Evolutionary conservation across 768 basidiomycete species (phyloP), one percentile per base, ranked within the genome.

Genomic region (Boletus barrowsii): DNA sequence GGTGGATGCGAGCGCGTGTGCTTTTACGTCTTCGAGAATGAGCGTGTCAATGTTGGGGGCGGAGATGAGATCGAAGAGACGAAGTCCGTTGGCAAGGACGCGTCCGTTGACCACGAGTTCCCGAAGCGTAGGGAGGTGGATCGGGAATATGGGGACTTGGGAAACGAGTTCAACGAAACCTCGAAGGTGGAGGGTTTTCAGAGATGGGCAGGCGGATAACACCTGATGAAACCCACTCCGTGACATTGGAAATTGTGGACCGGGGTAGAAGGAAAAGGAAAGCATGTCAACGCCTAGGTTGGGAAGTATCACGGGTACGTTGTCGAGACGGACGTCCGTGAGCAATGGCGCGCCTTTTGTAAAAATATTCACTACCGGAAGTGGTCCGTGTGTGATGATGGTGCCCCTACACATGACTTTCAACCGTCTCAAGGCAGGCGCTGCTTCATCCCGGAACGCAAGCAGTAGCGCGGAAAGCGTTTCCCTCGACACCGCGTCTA

Each of bases 251-350:
- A 71, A 69, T 42, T 69, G 67, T 11, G 67, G 63, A 22, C 70
- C 74, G 10, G 68, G 70, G 54, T 64, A 69, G 29, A 65, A 62
- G 32, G 70, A 73, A 26, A 73, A 62, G 39, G 72, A 72, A 18
- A 73, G 64, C 10, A 53, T 58, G 48, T 62, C 68, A 11, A 47
- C 42, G 29, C 42, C n/a, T 13, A 62, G 50, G 20, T 51, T 57
- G 30, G 70, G 66, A 10, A 66, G 52, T 42, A 62, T 51, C 29
- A 72, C 44, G 42, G 68, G 64, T 9, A 73, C 37, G 10, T 63
- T 61, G 57, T 74, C 73, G 13, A 73, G 54, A 32, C 67, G 73
- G 44, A 73, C 59, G 17, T 71, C 69, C 26, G 63, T 49, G 32
- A 73, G 68, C 18, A 62, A 40, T 5, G 72, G 72, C 3, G 64